These are phyloP conservation scores for Termitomyces sp. DNA, from an alignment of 768 basidiomycete species.

Conservation along the genomic window DNA sequence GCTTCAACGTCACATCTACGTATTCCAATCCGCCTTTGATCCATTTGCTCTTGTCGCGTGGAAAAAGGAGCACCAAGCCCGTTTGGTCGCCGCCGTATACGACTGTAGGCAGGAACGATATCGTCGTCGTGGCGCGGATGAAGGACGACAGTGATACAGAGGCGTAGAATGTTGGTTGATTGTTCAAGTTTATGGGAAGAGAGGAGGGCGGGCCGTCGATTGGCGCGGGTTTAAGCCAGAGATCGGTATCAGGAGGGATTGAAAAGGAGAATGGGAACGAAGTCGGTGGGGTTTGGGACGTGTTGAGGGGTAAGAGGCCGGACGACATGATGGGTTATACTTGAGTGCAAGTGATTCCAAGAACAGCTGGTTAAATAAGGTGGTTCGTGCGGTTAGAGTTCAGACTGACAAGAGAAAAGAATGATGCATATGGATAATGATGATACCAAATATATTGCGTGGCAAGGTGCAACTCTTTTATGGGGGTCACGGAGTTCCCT, in stretches of 20 bases:
- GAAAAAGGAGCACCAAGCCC: slow-evolving; percentile 17
- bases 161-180: slow-evolving; percentile 19
- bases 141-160: slow-evolving; percentile 10
- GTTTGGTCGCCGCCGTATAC: slow-evolving; percentile 17
- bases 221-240: slow-evolving; percentile 21
- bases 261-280: slow-evolving; percentile 18
- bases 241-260: slow-evolving; percentile 17
- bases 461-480: too few species aligned
- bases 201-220: slow-evolving; percentile 13
- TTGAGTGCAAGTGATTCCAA: neutral
- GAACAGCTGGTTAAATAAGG: neutral
- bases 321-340: neutral
- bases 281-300: slow-evolving; percentile 16
- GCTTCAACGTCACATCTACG: slow-evolving; percentile 16
- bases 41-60: slow-evolving; percentile 15
- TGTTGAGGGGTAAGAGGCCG: slow-evolving; percentile 13
- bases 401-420: neutral
- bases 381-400: neutral
- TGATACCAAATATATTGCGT: too few species aligned
- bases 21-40: slow-evolving; percentile 21
- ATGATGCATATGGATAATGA: too few species aligned
- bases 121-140: slow-evolving; percentile 14
- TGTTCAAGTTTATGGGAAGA: slow-evolving; percentile 10
- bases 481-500: too few species aligned
- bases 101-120: slow-evolving; percentile 15